Evolutionary conservation across 768 basidiomycete species (phyloP).

Genomic region (Naganishia friedmannii): DNA sequence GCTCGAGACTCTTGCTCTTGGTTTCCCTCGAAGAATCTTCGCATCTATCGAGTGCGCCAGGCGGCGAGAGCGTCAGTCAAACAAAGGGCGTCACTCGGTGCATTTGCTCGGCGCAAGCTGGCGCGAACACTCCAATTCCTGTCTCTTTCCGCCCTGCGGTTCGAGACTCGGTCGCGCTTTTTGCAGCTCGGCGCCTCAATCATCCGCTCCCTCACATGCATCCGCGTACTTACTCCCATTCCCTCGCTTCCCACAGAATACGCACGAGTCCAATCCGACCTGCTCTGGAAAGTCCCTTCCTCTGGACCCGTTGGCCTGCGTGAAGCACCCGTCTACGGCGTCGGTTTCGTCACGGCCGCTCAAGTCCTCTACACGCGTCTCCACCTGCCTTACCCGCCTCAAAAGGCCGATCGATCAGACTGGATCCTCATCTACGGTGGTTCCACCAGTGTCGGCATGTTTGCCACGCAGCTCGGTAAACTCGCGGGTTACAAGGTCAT

Average conservation of each 20-base stretch:
- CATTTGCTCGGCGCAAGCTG: no score
- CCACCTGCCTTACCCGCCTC: conserved; percentile 22
- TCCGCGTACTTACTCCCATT: no score
- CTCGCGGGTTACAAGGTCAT: conserved; percentile 51
- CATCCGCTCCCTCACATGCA: no score
- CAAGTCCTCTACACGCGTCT: conserved; percentile 30
- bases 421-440: conserved; percentile 46
- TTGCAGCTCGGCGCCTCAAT: no score
- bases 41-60: no score
- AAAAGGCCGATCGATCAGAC: conserved; percentile 19
- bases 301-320: conserved; percentile 15
- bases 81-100: no score
- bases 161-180: no score
- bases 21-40: no score
- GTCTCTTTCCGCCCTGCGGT: no score
- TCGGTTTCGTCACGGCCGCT: conserved; percentile 39
- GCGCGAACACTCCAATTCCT: no score
- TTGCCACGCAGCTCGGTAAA: conserved; percentile 47
- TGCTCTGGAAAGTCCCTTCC: conserved; percentile 38
- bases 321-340: conserved; percentile 39
- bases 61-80: no score
- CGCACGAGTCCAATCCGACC: conserved; percentile 31
- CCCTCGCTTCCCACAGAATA: conserved; percentile 33
- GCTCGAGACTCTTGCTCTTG: no score
- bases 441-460: conserved; percentile 52